Conservation (phyloP, 371 early-diverging fungal genomes). For the Mortierella sp. region DNA sequence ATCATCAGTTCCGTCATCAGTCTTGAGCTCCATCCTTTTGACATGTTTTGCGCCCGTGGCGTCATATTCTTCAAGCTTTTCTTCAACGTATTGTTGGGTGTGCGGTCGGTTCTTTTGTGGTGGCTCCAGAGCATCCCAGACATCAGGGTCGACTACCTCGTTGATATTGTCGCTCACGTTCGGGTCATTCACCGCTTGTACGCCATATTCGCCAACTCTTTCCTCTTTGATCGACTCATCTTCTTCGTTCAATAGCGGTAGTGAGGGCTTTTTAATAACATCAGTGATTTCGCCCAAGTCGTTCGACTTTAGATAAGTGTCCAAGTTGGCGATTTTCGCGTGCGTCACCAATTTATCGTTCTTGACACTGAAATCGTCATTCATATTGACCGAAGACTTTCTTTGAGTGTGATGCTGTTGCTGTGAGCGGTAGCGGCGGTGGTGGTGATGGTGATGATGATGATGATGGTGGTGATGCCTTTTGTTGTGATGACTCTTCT, state of each 20-base stretch:
- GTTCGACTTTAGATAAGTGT: background rate
- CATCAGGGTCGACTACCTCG: constrained; percentile 12
- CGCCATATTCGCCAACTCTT: background rate
- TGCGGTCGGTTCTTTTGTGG: background rate
- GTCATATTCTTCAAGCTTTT: background rate
- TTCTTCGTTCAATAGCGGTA: background rate
- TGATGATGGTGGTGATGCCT: background rate
- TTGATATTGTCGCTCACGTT: constrained; percentile 19
- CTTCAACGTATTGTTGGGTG: constrained; percentile 10
- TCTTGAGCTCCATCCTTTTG: background rate
- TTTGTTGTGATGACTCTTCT: background rate
- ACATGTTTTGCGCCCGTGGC: background rate
- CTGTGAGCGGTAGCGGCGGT: background rate
- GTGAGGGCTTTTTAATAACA: background rate
- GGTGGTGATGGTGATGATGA: background rate
- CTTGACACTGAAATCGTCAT: background rate
- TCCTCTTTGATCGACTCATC: constrained; percentile 1
- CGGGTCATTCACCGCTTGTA: constrained; percentile 6
- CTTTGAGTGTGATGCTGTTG: background rate
- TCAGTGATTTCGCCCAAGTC: constrained; percentile 12
- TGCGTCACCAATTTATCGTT: background rate
- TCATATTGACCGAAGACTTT: background rate
- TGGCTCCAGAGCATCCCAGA: constrained; percentile 29
- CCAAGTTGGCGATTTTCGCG: no score
- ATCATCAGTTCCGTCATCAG: background rate